A percentile compares a stretch with the other conserved stretches of the same genome.
Evolutionary conservation across 306 rosid species (phyloP).

Genomic region (Corylus avellana): DNA sequence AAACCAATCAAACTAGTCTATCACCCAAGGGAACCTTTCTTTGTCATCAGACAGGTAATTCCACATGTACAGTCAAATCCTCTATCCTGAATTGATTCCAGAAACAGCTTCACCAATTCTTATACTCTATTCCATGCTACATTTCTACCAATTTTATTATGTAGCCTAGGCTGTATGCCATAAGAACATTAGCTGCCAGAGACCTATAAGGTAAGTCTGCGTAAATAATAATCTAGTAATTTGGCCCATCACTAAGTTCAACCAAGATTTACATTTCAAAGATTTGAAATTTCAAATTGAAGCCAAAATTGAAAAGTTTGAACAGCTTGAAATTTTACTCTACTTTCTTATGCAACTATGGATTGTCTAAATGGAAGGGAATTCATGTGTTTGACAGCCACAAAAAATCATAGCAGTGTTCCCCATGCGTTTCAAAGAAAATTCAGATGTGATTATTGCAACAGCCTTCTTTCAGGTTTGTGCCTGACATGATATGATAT

Average conservation of each 20-base stretch:
- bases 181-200: background rate
- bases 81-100: background rate
- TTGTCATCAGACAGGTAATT: constrained; percentile 84
- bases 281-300: background rate
- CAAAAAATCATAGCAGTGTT: constrained; percentile 71
- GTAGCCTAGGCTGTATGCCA: background rate
- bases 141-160: background rate
- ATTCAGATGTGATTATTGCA: constrained; percentile 74
- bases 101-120: background rate
- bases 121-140: background rate
- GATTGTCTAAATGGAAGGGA: constrained; percentile 16
- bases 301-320: background rate
- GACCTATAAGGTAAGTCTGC: background rate
- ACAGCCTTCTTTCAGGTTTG: constrained; percentile 89
- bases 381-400: constrained; percentile 53
- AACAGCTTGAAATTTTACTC: background rate
- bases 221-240: background rate
- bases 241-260: background rate
- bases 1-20: constrained; percentile 79
- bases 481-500: constrained; percentile 4
- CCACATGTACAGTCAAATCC: constrained; percentile 4
- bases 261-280: background rate
- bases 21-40: constrained; percentile 88
- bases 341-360: constrained; percentile 12
- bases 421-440: constrained; percentile 78